phyloP scores from a whole-genome alignment of 1,139 yeast genomes.

The Candida tetrigidarum region DNA sequence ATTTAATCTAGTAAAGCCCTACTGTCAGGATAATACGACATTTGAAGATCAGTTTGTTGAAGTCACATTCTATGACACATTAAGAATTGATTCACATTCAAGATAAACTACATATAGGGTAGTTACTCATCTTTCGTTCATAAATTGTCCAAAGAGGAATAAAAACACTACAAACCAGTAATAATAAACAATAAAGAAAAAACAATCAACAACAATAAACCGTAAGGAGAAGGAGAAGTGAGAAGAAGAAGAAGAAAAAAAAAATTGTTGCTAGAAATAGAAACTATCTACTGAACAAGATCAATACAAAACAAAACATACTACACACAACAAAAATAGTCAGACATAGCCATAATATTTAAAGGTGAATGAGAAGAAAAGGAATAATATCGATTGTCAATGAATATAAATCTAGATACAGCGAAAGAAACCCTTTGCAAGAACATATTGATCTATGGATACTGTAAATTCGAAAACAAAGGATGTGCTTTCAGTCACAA shows the following conservation, averaged over 20 bases:
- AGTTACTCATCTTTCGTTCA: not conserved
- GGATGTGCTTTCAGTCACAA: conserved; percentile 87
- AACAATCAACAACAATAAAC: not conserved
- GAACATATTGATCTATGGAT: conserved; percentile 85
- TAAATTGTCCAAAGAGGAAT: not conserved
- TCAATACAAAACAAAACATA: not conserved
- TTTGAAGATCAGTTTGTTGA: no score
- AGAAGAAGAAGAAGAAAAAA: not conserved
- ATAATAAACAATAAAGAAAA: no score
- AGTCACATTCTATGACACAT: no score
- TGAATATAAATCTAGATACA: conserved; percentile 51
- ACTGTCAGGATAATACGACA: not conserved
- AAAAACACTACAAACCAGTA: not conserved
- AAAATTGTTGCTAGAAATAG: conserved; percentile 2
- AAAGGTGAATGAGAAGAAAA: conserved; percentile 3
- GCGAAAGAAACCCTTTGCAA: conserved; percentile 86
- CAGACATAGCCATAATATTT: not conserved
- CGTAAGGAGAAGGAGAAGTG: not conserved
- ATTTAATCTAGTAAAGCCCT: no score
- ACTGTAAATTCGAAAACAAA: conserved; percentile 85
- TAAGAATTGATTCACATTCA: no score
- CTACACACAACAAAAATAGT: not conserved
- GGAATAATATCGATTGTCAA: conserved; percentile 15
- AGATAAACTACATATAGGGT: no score
- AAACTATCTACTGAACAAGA: not conserved